Conservation (phyloP, 768 basidiomycete genomes). For the Albatrellus ellisii region DNA sequence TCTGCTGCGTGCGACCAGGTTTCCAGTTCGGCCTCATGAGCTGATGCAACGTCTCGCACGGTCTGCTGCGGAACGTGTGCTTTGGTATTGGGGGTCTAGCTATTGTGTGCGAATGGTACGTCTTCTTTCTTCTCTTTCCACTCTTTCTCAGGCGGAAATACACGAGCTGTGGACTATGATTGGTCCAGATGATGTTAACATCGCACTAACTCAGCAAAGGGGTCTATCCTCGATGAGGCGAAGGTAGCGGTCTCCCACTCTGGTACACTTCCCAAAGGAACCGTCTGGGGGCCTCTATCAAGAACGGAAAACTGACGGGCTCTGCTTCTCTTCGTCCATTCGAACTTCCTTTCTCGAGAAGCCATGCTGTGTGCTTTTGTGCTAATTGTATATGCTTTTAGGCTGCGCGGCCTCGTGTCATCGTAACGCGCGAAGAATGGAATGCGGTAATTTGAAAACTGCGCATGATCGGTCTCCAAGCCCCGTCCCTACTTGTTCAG, state of each 20-base stretch:
- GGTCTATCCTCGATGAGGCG: slow-evolving; percentile 1
- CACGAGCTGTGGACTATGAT: too few relatives aligned
- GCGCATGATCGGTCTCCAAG: not conserved
- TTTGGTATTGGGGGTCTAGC: too few relatives aligned
- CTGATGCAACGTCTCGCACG: too few relatives aligned
- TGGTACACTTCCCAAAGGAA: slow-evolving; percentile 36
- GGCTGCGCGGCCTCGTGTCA: not conserved
- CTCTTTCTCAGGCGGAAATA: too few relatives aligned
- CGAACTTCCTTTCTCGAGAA: not conserved
- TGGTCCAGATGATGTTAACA: too few relatives aligned
- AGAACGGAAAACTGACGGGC: slow-evolving; percentile 50
- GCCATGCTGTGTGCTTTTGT: not conserved
- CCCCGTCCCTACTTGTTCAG: not conserved
- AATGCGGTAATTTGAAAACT: not conserved
- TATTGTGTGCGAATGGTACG: too few relatives aligned
- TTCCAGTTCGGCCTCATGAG: too few relatives aligned
- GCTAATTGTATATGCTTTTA: not conserved
- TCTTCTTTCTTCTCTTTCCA: too few relatives aligned
- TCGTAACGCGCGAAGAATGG: not conserved
- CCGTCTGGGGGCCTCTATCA: slow-evolving; percentile 27
- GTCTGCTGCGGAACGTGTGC: too few relatives aligned
- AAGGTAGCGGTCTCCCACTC: slow-evolving; percentile 14
- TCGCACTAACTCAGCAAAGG: too few relatives aligned
- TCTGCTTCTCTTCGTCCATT: not conserved
- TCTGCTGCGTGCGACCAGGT: too few relatives aligned